Evolutionary conservation across 495 filamentous ascomycete species (phyloP), one percentile per base, ranked within the genome.

Genomic region (Thermochaetoides thermophila): DNA sequence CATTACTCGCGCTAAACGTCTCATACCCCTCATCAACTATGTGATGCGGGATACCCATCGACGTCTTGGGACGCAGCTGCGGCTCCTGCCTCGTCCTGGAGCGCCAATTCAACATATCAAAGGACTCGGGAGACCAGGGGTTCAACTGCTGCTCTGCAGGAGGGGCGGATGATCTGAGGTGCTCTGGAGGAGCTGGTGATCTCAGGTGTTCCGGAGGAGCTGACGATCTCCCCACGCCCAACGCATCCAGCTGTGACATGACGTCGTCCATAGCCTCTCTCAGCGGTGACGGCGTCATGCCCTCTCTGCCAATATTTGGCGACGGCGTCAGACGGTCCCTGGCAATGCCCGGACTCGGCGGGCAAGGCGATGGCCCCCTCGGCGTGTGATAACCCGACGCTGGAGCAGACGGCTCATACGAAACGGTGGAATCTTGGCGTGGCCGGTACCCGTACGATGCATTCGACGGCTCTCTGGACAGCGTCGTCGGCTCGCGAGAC

Each of bases 191-290:
- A n/a, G n/a, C n/a, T n/a, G n/a, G n/a, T n/a, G n/a, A n/a, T n/a
- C n/a, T n/a, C n/a, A n/a, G n/a, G n/a, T n/a, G n/a, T n/a, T n/a
- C n/a, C n/a, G n/a, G 11, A 71, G 69, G 13, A 59, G 60, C 13
- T 61, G 56, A 16, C 53, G 55, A 24, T 67, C 61, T 40, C 18
- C 70, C 60, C 43, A 79, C 64, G 12, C 75, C 78, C 74, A 99
- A 84, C 42, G 84, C 84, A 50, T 96, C 73, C 32, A 99, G 58
- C 20, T 89, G 93, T 38, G 85, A 84, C 75, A 96, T 96, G 9
- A 99, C 85, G 60, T 91, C 89, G 48, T 95, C 86, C 87, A 96
- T 96, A 0, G 89, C 89, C 52, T 84, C 80, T 30, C 87, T 64
- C 2, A 99, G 55, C 1, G 89, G 91, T 8, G 89, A 94, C 4